Percentiles rank a stretch among this genome's conserved stretches.
Conservation (phyloP, 108 stramenopile species). For the Thalassiosira profunda region DNA sequence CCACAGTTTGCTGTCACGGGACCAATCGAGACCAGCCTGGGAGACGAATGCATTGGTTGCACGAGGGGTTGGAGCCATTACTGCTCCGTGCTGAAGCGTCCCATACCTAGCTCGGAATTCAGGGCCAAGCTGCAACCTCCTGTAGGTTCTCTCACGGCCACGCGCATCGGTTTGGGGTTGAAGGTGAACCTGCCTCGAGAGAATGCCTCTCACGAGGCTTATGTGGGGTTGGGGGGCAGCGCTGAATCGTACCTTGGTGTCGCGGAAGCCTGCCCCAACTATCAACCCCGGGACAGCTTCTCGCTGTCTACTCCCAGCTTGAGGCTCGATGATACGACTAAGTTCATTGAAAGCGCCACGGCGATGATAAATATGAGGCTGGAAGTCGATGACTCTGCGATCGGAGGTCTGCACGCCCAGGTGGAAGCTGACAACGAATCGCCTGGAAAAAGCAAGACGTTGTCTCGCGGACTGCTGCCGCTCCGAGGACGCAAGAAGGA, state of each 20-base stretch:
- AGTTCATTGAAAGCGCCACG: constrained; percentile 70
- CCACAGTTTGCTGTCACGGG: constrained; percentile 83
- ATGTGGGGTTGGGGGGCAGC: not conserved
- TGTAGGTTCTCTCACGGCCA: constrained; percentile 72
- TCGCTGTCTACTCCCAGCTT: constrained; percentile 56
- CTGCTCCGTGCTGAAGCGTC: constrained; percentile 74
- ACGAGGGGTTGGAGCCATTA: constrained; percentile 85
- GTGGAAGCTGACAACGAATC: constrained; percentile 1
- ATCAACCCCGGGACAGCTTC: constrained; percentile 31
- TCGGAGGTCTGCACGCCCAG: constrained; percentile 2
- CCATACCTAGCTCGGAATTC: constrained; percentile 66
- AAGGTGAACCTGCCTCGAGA: constrained; percentile 26
- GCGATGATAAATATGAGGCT: constrained; percentile 65
- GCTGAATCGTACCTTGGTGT: not conserved
- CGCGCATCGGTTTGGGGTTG: constrained; percentile 80
- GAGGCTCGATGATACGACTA: constrained; percentile 69
- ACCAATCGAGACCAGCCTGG: constrained; percentile 77
- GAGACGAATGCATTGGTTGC: constrained; percentile 89
- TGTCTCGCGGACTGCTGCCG: constrained; percentile 27
- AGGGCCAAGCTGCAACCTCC: constrained; percentile 83
- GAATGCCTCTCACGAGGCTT: constrained; percentile 11
- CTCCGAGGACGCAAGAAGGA: constrained; percentile 46
- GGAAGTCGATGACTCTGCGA: not conserved
- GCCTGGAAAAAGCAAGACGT: constrained; percentile 11
- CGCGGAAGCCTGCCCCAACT: constrained; percentile 26